A percentile compares a stretch with the other conserved stretches of the same genome.
These are phyloP conservation scores for Colletotrichum orchidophilum DNA, from an alignment of 2,329 filamentous ascomycete species.

Conservation along the genomic window DNA sequence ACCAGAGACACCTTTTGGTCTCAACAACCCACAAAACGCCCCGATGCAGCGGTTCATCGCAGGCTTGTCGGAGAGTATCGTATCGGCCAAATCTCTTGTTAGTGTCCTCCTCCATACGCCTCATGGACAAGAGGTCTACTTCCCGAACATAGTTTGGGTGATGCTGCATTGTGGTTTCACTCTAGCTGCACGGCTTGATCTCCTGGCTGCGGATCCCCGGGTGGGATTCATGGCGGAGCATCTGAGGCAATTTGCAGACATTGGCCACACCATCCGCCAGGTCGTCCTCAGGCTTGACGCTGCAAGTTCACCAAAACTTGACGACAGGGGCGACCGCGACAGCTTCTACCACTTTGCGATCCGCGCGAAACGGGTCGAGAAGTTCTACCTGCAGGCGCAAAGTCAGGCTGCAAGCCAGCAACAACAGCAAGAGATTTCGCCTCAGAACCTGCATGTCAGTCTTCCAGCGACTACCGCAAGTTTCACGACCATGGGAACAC, in stretches of 20 bases:
- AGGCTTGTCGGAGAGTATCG: conserved; percentile 43
- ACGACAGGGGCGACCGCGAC: conserved; percentile 34
- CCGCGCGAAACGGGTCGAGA: conserved; percentile 28
- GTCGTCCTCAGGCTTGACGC: conserved; percentile 41
- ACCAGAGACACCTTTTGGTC: conserved; percentile 39
- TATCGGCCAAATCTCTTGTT: conserved; percentile 42
- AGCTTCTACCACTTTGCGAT: conserved; percentile 39
- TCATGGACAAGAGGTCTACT: conserved; percentile 39
- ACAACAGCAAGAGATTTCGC: background rate
- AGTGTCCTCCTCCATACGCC: conserved; percentile 41
- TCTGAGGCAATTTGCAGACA: conserved; percentile 42
- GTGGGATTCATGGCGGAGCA: conserved; percentile 39
- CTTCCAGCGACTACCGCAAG: background rate
- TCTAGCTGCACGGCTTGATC: conserved; percentile 42
- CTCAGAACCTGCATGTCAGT: background rate
- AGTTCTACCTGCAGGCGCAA: conserved; percentile 22
- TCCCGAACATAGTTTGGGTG: conserved; percentile 45
- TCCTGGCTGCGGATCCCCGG: conserved; percentile 39
- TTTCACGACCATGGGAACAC: background rate
- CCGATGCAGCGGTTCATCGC: conserved; percentile 36
- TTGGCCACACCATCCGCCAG: conserved; percentile 42
- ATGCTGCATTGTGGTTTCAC: conserved; percentile 44
- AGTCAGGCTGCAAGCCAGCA: background rate
- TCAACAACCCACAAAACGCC: conserved; percentile 37
- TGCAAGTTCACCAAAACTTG: conserved; percentile 26